phyloP scores from a whole-genome alignment of 768 basidiomycete genomes.

The Termitomyces bulborhizus region DNA sequence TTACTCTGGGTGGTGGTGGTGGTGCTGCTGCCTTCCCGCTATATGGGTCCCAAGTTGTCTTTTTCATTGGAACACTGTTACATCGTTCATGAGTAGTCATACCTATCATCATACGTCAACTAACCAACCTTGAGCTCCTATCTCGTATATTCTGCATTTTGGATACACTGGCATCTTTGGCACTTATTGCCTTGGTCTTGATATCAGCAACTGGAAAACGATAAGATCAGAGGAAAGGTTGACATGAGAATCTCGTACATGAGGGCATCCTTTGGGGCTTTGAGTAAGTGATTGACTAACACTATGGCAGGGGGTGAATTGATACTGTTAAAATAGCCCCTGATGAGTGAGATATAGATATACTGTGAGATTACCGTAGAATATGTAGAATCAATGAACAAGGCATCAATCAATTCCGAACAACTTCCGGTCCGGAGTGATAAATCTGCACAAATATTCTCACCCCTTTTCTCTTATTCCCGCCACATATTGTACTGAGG shows the following conservation, averaged over 20 bases:
- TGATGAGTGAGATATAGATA: background rate
- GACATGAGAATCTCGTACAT: conserved; percentile 20
- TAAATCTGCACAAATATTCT: background rate
- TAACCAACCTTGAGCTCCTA: conserved; percentile 38
- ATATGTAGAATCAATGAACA: background rate
- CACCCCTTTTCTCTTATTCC: background rate
- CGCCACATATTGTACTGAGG: background rate
- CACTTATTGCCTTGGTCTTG: conserved; percentile 57
- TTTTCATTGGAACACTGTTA: conserved; percentile 47
- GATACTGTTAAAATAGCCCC: background rate
- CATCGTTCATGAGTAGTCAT: background rate
- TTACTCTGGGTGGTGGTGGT: conserved; percentile 37
- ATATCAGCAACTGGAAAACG: conserved; percentile 49
- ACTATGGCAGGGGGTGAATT: background rate
- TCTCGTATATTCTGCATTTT: conserved; percentile 52
- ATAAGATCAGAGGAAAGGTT: conserved; percentile 1
- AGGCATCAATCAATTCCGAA: too few species aligned
- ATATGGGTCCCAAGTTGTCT: conserved; percentile 60
- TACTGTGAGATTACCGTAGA: background rate
- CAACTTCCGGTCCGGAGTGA: background rate
- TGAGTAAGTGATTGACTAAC: too few species aligned
- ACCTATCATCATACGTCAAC: background rate
- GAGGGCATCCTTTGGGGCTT: conserved; percentile 20
- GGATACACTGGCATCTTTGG: conserved; percentile 48
- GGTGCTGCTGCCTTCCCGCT: conserved; percentile 47